phyloP scores from a whole-genome alignment of 2,329 filamentous ascomycete genomes.

The Pseudogymnoascus sp. region DNA sequence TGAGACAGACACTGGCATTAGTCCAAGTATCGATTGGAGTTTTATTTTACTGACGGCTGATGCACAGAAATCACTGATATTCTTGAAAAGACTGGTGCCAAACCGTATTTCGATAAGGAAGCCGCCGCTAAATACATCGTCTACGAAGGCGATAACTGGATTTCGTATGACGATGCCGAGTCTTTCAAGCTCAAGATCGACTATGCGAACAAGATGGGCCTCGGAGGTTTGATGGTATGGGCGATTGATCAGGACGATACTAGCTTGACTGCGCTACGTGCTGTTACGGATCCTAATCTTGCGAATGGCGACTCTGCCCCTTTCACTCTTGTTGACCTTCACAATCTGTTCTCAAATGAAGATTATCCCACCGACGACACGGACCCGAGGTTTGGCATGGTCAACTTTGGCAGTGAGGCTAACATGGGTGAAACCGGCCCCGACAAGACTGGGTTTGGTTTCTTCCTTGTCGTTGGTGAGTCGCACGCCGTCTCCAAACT shows the following conservation, averaged over 20 bases:
- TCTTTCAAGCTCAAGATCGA: conserved; percentile 24
- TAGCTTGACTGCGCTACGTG: not conserved
- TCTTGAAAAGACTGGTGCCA: not conserved
- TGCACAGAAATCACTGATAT: not conserved
- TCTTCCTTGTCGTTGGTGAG: not conserved
- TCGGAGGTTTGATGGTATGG: conserved; percentile 27
- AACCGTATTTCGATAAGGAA: conserved; percentile 16
- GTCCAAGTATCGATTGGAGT: conserved; percentile 20
- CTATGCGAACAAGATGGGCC: conserved; percentile 21
- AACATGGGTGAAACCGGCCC: not conserved
- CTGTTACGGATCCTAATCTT: not conserved
- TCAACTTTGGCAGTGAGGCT: not conserved
- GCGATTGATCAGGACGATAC: conserved; percentile 14
- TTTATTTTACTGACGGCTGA: not conserved
- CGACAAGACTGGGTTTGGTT: not conserved
- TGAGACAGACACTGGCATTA: conserved; percentile 11
- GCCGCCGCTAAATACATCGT: conserved; percentile 19
- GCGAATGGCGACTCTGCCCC: not conserved
- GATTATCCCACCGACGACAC: not conserved
- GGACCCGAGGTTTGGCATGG: not conserved
- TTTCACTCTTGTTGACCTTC: not conserved
- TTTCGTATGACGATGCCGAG: conserved; percentile 26
- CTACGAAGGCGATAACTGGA: conserved; percentile 26
- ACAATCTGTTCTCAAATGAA: not conserved
- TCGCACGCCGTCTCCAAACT: not conserved